These are phyloP conservation scores for Scedosporium apiospermum DNA, from an alignment of 2,329 filamentous ascomycete genomes.

Conservation along the genomic window DNA sequence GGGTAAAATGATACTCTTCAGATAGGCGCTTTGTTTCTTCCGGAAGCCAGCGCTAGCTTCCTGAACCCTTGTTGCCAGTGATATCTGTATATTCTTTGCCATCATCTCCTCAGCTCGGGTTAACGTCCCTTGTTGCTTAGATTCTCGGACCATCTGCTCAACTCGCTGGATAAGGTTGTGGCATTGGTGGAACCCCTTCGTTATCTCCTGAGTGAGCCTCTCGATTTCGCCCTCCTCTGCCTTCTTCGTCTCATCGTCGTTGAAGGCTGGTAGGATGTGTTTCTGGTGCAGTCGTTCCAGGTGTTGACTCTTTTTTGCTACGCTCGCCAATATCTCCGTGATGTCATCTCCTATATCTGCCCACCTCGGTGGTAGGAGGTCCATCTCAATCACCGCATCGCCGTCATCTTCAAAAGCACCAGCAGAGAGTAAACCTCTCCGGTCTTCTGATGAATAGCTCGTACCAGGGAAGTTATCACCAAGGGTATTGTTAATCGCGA, in stretches of 20 bases:
- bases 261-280: slow-evolving; percentile 91
- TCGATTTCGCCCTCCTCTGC: slow-evolving; percentile 88
- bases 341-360: slow-evolving; percentile 93
- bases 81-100: slow-evolving; percentile 93
- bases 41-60: slow-evolving; percentile 86
- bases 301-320: slow-evolving; percentile 72
- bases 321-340: slow-evolving; percentile 67
- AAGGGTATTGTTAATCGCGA: slow-evolving; percentile 48
- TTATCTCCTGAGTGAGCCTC: slow-evolving; percentile 80
- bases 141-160: slow-evolving; percentile 77
- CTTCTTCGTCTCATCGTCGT: slow-evolving; percentile 84
- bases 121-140: slow-evolving; percentile 61
- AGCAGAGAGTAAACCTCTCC: slow-evolving; percentile 74
- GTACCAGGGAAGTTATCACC: slow-evolving; percentile 46
- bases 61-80: slow-evolving; percentile 77
- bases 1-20: slow-evolving; percentile 60
- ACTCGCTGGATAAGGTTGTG: slow-evolving; percentile 82
- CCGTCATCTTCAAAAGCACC: slow-evolving; percentile 75
- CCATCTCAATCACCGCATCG: slow-evolving; percentile 97
- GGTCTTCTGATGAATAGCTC: slow-evolving; percentile 37
- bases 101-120: slow-evolving; percentile 84
- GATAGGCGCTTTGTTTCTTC: slow-evolving; percentile 94
- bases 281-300: slow-evolving; percentile 94
- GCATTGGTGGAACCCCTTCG: slow-evolving; percentile 78
- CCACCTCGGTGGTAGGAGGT: slow-evolving; percentile 89